These are phyloP conservation scores for Termitomyces sp. DNA, from an alignment of 768 basidiomycete species.

Conservation along the genomic window DNA sequence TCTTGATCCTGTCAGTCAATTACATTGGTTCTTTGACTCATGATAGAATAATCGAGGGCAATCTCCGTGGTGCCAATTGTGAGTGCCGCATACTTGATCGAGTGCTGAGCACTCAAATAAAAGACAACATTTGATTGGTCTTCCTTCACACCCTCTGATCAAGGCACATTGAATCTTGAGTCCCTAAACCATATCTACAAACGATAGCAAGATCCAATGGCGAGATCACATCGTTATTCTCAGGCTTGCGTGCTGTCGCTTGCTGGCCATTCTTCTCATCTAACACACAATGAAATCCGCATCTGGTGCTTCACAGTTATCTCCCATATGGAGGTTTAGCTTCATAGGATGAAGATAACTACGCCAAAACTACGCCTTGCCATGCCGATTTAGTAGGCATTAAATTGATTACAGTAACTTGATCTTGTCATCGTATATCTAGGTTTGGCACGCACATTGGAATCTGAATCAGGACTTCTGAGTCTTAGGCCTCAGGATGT, in stretches of 20 bases:
- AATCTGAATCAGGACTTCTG: neutral
- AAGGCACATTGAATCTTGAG: neutral
- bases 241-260: neutral
- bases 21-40: neutral
- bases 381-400: neutral
- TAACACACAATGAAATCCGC: neutral
- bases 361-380: too few relatives aligned
- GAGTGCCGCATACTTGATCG: neutral
- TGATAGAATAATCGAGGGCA: neutral
- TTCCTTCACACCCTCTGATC: too few relatives aligned
- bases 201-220: neutral
- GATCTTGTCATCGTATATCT: neutral
- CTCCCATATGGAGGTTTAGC: neutral
- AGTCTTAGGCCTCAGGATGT: too few relatives aligned
- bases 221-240: neutral
- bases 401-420: neutral
- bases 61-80: neutral
- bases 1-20: neutral
- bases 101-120: neutral
- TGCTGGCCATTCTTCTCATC: neutral
- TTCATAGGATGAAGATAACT: neutral
- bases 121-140: neutral
- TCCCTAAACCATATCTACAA: neutral
- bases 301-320: constrained; percentile 4
- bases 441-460: neutral